Evolutionary conservation across 495 filamentous ascomycete species (phyloP).

Genomic region (Tirmania nivea): DNA sequence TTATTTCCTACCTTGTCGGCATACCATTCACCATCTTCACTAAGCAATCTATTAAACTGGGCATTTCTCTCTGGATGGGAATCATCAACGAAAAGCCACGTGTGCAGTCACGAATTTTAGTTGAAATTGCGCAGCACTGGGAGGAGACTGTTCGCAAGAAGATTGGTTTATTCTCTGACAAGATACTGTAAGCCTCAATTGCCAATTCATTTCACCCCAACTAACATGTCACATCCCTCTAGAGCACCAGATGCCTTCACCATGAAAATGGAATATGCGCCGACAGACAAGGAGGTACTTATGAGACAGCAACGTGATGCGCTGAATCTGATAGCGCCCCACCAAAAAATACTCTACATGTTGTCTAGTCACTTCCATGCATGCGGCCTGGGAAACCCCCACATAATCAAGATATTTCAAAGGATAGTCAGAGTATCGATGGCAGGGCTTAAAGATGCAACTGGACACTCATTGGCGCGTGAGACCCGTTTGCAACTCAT

Average conservation of each 20-base stretch:
- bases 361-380: slow-evolving; percentile 87
- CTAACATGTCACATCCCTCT: not conserved
- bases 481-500: slow-evolving; percentile 79
- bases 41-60: slow-evolving; percentile 85
- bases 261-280: slow-evolving; percentile 74
- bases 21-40: slow-evolving; percentile 85
- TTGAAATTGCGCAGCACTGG: slow-evolving; percentile 71
- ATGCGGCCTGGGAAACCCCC: slow-evolving; percentile 52
- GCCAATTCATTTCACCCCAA: slow-evolving; percentile 8
- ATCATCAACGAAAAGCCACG: slow-evolving; percentile 89
- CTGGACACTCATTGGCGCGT: slow-evolving; percentile 63
- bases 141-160: slow-evolving; percentile 52
- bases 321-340: slow-evolving; percentile 62
- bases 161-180: slow-evolving; percentile 58
- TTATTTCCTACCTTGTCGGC: slow-evolving; percentile 65
- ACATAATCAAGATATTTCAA: slow-evolving; percentile 59
- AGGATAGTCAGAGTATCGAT: slow-evolving; percentile 58
- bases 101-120: slow-evolving; percentile 61
- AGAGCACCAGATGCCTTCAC: slow-evolving; percentile 79
- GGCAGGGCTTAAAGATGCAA: slow-evolving; percentile 42
- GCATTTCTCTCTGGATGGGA: slow-evolving; percentile 85
- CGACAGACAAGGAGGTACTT: slow-evolving; percentile 60
- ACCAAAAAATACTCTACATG: slow-evolving; percentile 68
- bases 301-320: slow-evolving; percentile 51
- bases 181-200: slow-evolving; percentile 30